Conservation (phyloP, 768 basidiomycete genomes). For the Clavaria fumosa region DNA sequence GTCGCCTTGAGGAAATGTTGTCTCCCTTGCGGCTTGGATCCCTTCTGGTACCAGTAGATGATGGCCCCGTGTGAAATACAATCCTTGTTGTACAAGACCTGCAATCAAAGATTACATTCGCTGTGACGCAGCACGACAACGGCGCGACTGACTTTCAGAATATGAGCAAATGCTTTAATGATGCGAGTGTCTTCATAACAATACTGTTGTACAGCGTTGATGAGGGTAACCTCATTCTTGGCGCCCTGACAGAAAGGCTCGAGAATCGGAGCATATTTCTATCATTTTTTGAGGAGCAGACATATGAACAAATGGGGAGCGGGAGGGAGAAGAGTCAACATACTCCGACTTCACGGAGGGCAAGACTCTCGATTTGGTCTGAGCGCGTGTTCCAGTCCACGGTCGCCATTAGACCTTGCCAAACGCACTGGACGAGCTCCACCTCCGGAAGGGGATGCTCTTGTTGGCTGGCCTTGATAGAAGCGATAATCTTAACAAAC, state of each 20-base stretch:
- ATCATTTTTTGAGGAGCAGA: conserved; percentile 6
- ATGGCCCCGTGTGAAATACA: conserved; percentile 93
- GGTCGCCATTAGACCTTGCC: conserved; percentile 79
- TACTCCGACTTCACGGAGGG: conserved; percentile 79
- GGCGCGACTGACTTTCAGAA: conserved; percentile 74
- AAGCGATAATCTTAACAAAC: conserved; percentile 49
- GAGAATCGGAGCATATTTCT: conserved; percentile 77
- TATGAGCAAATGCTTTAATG: conserved; percentile 89
- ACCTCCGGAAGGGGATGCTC: conserved; percentile 73
- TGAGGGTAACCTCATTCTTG: conserved; percentile 85
- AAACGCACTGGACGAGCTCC: conserved; percentile 80
- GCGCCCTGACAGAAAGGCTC: conserved; percentile 82
- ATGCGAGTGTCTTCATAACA: conserved; percentile 94
- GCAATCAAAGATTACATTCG: too few species aligned
- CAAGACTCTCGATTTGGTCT: conserved; percentile 83
- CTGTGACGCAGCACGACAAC: too few species aligned
- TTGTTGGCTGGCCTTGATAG: conserved; percentile 57
- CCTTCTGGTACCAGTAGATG: conserved; percentile 97
- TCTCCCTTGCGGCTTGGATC: conserved; percentile 86
- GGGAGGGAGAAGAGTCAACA: conserved; percentile 14
- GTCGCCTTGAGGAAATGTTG: conserved; percentile 90
- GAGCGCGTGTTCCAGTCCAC: conserved; percentile 82
- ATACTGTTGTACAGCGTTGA: conserved; percentile 90
- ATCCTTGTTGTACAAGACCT: conserved; percentile 94
- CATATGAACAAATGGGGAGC: neutral